A percentile compares a stretch with the other conserved stretches of the same genome.
phyloP scores from a whole-genome alignment of 75 land plant genomes.

The Picea glauca region DNA sequence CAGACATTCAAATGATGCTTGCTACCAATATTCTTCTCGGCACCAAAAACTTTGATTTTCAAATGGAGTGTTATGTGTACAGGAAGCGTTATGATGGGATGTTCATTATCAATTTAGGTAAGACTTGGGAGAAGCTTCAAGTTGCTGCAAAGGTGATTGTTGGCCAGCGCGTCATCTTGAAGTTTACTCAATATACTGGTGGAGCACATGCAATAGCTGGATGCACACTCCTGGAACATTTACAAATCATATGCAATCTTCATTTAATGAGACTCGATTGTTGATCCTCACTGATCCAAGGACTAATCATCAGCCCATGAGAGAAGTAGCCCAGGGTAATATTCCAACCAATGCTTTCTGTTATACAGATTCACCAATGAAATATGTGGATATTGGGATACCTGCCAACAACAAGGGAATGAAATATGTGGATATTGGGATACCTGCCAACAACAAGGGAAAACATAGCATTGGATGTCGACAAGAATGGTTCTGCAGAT shows the following conservation, averaged over 20 bases:
- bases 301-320: constrained; percentile 82
- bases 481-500: constrained; percentile 88
- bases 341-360: constrained; percentile 91
- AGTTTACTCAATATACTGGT: constrained; percentile 86
- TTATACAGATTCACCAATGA: constrained; percentile 62
- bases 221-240: constrained; percentile 85
- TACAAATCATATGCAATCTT: constrained; percentile 84
- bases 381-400: constrained; percentile 5
- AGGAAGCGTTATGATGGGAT: constrained; percentile 65
- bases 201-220: constrained; percentile 74
- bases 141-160: constrained; percentile 85
- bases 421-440: constrained; percentile 7
- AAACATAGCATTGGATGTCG: constrained; percentile 60
- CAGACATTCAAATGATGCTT: constrained; percentile 68
- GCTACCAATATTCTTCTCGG: constrained; percentile 75
- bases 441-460: too few relatives aligned
- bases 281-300: constrained; percentile 20
- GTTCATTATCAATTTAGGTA: constrained; percentile 57
- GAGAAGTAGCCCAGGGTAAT: constrained; percentile 78
- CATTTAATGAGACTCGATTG: constrained; percentile 80
- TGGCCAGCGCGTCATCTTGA: constrained; percentile 78
- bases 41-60: too few relatives aligned
- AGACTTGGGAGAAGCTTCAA: constrained; percentile 30
- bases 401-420: constrained; percentile 3
- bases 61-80: constrained; percentile 76